These are phyloP conservation scores for Avena sativa DNA, from an alignment of 176 grass and related monocot genomes.

Conservation along the genomic window DNA sequence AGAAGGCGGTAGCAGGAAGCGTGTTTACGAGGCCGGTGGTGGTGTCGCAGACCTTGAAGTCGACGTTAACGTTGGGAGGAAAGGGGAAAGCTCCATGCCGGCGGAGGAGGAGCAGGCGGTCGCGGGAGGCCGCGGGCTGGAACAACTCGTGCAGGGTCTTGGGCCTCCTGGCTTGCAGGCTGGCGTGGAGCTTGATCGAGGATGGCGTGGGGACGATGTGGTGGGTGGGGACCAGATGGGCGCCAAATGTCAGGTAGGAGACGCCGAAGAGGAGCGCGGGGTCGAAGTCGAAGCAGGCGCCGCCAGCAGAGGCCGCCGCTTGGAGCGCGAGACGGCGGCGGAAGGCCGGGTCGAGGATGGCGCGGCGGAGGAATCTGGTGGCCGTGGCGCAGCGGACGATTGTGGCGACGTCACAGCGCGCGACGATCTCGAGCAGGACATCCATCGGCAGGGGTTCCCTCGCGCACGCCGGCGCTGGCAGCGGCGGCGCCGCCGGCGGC, in stretches of 20 bases:
- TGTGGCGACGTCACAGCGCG: neutral
- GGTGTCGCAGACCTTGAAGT: conserved; percentile 5
- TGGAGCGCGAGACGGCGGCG: neutral
- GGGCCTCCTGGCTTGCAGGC: neutral
- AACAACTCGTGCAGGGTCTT: neutral
- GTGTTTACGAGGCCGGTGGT: neutral
- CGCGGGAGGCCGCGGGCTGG: neutral
- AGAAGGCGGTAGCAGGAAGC: too few relatives aligned
- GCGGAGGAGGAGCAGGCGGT: neutral
- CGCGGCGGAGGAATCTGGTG: neutral
- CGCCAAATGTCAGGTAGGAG: neutral
- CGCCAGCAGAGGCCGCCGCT: neutral
- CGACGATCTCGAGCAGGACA: conserved; percentile 1
- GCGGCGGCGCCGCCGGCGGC: neutral
- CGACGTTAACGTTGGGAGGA: neutral
- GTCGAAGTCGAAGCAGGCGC: neutral
- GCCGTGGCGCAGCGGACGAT: neutral
- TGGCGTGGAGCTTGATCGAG: neutral
- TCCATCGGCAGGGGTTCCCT: neutral
- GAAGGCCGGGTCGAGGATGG: conserved; percentile 11
- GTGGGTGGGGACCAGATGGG: neutral
- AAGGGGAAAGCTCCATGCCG: neutral
- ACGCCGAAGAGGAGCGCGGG: conserved; percentile 7
- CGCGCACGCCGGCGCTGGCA: neutral
- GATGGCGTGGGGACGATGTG: neutral